Percentiles rank a stretch among this genome's conserved stretches.
Conservation (phyloP, 139 green algal genomes). For the Micractinium sp. region DNA sequence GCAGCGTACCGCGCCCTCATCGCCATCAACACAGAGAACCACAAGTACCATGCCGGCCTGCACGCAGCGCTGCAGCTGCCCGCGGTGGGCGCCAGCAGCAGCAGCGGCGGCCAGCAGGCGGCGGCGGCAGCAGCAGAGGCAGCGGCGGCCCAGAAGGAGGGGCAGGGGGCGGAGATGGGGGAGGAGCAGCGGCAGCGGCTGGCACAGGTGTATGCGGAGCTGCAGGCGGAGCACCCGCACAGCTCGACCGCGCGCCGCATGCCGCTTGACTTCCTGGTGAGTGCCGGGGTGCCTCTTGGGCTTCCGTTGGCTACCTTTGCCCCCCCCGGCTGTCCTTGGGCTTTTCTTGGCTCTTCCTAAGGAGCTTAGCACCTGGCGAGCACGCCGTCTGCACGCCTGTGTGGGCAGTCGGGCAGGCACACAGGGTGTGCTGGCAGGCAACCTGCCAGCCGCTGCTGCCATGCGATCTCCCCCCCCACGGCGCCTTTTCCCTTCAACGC, state of each 20-base stretch:
- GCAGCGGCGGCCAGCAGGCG: neutral
- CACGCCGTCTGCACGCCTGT: too few relatives aligned
- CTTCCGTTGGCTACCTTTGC: too few relatives aligned
- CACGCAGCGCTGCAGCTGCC: constrained; percentile 60
- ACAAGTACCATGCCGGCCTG: constrained; percentile 79
- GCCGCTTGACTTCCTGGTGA: constrained; percentile 85
- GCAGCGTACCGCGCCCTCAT: constrained; percentile 79
- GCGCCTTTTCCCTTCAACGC: neutral
- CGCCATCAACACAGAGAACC: constrained; percentile 81
- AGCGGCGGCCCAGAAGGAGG: constrained; percentile 27
- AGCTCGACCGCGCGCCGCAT: constrained; percentile 75
- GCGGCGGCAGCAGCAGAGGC: neutral
- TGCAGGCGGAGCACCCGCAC: constrained; percentile 69
- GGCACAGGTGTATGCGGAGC: constrained; percentile 75
- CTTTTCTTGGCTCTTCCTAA: too few relatives aligned
- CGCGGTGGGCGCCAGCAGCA: neutral
- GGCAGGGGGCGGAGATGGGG: constrained; percentile 47
- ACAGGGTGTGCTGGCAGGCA: too few relatives aligned
- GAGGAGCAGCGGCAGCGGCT: constrained; percentile 62
- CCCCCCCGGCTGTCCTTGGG: too few relatives aligned
- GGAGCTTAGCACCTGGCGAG: too few relatives aligned
- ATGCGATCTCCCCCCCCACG: neutral
- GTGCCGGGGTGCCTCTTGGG: too few relatives aligned
- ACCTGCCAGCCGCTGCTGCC: too few relatives aligned
- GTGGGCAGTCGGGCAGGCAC: too few relatives aligned